Conservation (phyloP, 129 eudicot genomes). For the Lonicera japonica region DNA sequence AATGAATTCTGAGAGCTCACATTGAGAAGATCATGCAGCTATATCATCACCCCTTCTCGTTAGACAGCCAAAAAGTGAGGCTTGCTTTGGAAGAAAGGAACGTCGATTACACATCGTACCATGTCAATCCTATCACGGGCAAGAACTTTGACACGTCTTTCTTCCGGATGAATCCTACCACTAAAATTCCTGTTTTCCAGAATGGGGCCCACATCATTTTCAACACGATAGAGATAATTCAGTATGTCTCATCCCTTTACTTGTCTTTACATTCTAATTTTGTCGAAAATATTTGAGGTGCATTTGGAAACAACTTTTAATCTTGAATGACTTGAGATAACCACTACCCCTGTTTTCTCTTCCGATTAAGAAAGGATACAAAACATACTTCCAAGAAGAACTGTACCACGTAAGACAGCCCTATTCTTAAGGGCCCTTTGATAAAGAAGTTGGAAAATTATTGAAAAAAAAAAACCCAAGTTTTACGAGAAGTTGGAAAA, state of each 20-base stretch:
- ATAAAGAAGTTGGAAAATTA: no score
- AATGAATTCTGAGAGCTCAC: slow-evolving; percentile 2
- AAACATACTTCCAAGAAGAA: no score
- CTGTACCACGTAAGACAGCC: no score
- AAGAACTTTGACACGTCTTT: slow-evolving; percentile 70
- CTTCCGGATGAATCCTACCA: slow-evolving; percentile 84
- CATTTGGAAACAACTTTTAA: background rate
- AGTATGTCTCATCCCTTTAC: slow-evolving; percentile 42
- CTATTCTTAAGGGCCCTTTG: no score
- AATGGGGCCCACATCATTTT: slow-evolving; percentile 74
- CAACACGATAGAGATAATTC: slow-evolving; percentile 74
- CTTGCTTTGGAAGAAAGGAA: slow-evolving; percentile 79
- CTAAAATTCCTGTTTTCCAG: slow-evolving; percentile 79
- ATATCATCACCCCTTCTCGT: slow-evolving; percentile 82
- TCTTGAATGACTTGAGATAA: background rate
- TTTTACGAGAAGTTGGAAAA: no score
- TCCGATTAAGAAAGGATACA: no score
- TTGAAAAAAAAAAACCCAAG: no score
- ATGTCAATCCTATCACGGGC: slow-evolving; percentile 80
- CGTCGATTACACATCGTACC: slow-evolving; percentile 86
- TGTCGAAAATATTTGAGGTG: background rate
- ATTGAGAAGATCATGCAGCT: slow-evolving; percentile 57
- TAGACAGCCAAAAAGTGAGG: slow-evolving; percentile 95
- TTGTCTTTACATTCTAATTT: background rate
- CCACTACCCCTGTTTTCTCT: background rate